Evolutionary conservation across 2,329 filamentous ascomycete species (phyloP).

Genomic region (Epichloe bromicola): DNA sequence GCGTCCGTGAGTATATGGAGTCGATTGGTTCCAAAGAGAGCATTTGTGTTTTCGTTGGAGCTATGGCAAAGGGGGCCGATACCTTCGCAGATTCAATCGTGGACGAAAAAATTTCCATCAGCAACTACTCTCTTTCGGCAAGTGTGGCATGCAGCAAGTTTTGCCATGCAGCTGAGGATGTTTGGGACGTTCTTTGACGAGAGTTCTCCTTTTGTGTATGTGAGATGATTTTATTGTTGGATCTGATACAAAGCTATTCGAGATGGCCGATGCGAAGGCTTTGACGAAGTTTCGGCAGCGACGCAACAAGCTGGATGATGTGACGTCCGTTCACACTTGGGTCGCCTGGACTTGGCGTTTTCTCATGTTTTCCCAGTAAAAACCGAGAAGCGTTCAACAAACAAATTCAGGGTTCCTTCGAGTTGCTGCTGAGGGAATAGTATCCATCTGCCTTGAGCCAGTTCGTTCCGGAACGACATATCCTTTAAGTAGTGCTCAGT

Average conservation of each 20-base stretch:
- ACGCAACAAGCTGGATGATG: slow-evolving; percentile 57
- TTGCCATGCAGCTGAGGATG: slow-evolving; percentile 94
- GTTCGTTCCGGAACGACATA: background rate
- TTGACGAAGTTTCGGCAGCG: slow-evolving; percentile 30
- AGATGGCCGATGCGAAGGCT: slow-evolving; percentile 11
- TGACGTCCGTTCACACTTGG: slow-evolving; percentile 30
- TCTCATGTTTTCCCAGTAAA: slow-evolving; percentile 76
- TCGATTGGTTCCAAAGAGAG: slow-evolving; percentile 71
- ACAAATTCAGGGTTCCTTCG: slow-evolving; percentile 34
- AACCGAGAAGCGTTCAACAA: slow-evolving; percentile 58
- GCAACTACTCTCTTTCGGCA: slow-evolving; percentile 92
- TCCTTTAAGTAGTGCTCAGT: no score
- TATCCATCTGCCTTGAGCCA: background rate
- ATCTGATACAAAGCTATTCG: background rate
- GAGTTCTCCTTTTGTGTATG: no score
- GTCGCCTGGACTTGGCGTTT: slow-evolving; percentile 56
- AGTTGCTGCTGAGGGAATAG: slow-evolving; percentile 12
- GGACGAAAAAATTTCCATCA: slow-evolving; percentile 96
- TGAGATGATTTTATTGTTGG: no score
- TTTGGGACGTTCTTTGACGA: slow-evolving; percentile 77
- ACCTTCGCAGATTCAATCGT: slow-evolving; percentile 91
- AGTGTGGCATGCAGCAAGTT: slow-evolving; percentile 99
- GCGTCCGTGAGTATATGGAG: slow-evolving; percentile 79
- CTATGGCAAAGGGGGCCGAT: slow-evolving; percentile 95
- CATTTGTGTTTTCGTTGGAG: slow-evolving; percentile 93